Conservation (phyloP, 2,329 filamentous ascomycete species). For the Aulographum hederae region DNA sequence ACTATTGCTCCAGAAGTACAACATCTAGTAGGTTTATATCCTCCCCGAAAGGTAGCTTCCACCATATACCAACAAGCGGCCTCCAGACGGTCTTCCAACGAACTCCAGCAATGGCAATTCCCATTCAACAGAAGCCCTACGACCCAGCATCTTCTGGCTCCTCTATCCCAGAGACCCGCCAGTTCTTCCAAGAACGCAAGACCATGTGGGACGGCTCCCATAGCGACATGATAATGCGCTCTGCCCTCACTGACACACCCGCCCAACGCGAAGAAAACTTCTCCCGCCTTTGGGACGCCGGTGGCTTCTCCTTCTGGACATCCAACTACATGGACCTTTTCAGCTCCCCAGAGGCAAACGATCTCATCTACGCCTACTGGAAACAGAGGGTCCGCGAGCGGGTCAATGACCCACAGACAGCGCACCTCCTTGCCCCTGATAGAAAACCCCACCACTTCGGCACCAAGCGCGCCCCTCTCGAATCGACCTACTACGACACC, state of each 20-base stretch:
- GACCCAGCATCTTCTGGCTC: constrained; percentile 11
- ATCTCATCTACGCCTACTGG: constrained; percentile 17
- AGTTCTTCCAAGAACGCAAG: constrained; percentile 2
- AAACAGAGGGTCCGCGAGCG: constrained; percentile 23
- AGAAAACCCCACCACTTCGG: constrained; percentile 5
- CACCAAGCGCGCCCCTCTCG: constrained; percentile 10
- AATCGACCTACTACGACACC: constrained; percentile 11
- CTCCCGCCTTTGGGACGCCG: constrained; percentile 9
- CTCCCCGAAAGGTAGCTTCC: too few relatives aligned
- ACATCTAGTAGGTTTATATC: constrained; percentile 20
- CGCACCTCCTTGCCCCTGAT: constrained; percentile 11
- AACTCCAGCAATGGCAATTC: constrained; percentile 14
- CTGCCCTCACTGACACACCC: background rate
- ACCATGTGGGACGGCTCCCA: background rate
- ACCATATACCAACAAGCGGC: constrained; percentile 26
- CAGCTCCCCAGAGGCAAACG: constrained; percentile 19
- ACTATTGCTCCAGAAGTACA: constrained; percentile 18
- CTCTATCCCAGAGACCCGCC: constrained; percentile 31
- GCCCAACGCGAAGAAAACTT: background rate
- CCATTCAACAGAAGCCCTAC: constrained; percentile 16
- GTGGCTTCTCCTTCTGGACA: constrained; percentile 17
- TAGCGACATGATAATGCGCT: background rate
- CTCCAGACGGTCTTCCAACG: background rate
- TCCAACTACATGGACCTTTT: constrained; percentile 20
- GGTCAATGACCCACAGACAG: constrained; percentile 15